phyloP scores from a whole-genome alignment of 208 protist species.

The Strigomonas galati region DNA sequence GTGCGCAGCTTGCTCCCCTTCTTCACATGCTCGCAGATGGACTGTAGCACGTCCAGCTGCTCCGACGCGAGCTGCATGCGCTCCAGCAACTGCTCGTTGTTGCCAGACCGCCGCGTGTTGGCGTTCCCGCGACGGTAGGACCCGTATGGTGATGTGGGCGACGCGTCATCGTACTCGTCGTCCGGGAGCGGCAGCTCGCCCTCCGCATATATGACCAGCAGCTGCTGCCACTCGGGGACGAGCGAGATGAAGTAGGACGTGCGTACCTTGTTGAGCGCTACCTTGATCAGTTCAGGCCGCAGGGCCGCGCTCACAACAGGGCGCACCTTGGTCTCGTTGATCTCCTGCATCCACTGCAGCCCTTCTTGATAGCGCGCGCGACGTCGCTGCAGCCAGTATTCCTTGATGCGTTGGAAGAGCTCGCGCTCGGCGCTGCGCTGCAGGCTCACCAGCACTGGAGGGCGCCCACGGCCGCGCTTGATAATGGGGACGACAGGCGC shows the following conservation, averaged over 20 bases:
- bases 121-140: constrained; percentile 9
- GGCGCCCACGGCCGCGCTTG: constrained; percentile 46
- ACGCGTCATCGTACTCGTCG: constrained; percentile 75
- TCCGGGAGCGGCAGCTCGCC: constrained; percentile 67
- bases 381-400: constrained; percentile 63
- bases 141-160: not conserved
- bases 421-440: constrained; percentile 31
- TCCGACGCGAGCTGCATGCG: constrained; percentile 35
- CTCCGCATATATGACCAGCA: constrained; percentile 53
- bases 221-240: constrained; percentile 78
- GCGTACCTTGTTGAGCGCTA: constrained; percentile 49
- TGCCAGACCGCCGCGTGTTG: constrained; percentile 49
- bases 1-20: constrained; percentile 28
- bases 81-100: constrained; percentile 48
- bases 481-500: not conserved
- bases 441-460: constrained; percentile 29
- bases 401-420: constrained; percentile 33
- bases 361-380: constrained; percentile 23
- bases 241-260: constrained; percentile 71
- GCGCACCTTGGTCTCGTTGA: constrained; percentile 44
- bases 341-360: constrained; percentile 26
- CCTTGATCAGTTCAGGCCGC: constrained; percentile 69
- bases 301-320: constrained; percentile 47
- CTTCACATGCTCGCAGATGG: constrained; percentile 26
- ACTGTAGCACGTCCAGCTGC: constrained; percentile 38